These are phyloP conservation scores for Paramyrothecium sp. DNA, from an alignment of 2,329 filamentous ascomycete genomes.

Conservation along the genomic window DNA sequence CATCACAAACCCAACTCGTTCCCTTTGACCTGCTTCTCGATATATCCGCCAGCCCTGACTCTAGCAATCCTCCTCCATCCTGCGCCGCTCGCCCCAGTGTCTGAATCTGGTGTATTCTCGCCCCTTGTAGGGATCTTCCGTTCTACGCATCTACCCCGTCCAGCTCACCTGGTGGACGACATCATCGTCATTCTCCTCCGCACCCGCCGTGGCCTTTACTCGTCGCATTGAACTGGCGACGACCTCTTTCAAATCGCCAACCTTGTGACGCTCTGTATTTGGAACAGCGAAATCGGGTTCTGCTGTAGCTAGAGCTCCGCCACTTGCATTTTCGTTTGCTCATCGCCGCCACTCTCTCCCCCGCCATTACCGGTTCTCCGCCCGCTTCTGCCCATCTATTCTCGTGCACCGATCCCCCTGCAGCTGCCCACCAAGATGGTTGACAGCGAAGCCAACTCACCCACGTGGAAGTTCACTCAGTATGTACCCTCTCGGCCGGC, in stretches of 20 bases:
- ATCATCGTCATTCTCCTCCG: neutral
- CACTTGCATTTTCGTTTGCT: neutral
- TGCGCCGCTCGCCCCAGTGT: neutral
- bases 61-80: neutral
- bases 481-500: constrained; percentile 51
- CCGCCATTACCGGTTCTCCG: constrained; percentile 13
- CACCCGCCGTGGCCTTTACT: neutral
- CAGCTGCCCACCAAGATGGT: constrained; percentile 70
- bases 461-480: constrained; percentile 99
- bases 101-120: neutral
- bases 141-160: neutral
- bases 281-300: no score
- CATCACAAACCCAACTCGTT: neutral
- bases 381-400: constrained; percentile 17
- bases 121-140: neutral
- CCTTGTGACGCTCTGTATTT: no score
- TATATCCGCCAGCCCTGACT: neutral
- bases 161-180: neutral
- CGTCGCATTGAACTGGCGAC: neutral
- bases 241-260: neutral
- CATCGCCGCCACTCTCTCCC: neutral
- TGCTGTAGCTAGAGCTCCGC: no score
- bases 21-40: neutral
- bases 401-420: constrained; percentile 7
- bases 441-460: constrained; percentile 89